Evolutionary conservation across 2,329 filamentous ascomycete species (phyloP).

Genomic region (Trichoderma citrinoviride): DNA sequence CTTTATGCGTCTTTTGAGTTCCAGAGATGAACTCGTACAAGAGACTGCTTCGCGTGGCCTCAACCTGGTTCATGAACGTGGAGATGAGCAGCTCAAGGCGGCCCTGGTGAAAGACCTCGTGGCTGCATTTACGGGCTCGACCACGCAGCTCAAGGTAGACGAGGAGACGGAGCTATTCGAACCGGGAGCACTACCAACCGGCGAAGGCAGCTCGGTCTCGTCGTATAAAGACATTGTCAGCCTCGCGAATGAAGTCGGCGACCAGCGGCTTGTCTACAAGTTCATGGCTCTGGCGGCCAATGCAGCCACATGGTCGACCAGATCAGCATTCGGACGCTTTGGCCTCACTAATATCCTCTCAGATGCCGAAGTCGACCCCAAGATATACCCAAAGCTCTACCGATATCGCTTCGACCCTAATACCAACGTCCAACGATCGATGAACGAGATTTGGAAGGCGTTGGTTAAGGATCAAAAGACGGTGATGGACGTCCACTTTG

Average conservation of each 20-base stretch:
- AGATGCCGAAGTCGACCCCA: slow-evolving; percentile 83
- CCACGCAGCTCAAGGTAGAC: slow-evolving; percentile 75
- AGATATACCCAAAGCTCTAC: slow-evolving; percentile 92
- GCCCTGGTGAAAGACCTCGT: slow-evolving; percentile 86
- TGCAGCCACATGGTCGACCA: slow-evolving; percentile 95
- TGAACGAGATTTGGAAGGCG: slow-evolving; percentile 97
- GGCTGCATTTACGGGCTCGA: slow-evolving; percentile 78
- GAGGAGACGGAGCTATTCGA: slow-evolving; percentile 93
- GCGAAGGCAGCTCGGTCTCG: slow-evolving; percentile 83
- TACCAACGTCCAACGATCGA: slow-evolving; percentile 84
- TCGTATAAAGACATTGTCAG: slow-evolving; percentile 98
- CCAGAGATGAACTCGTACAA: slow-evolving; percentile 90
- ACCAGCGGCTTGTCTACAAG: slow-evolving; percentile 93
- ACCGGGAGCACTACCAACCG: slow-evolving; percentile 82
- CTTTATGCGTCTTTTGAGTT: slow-evolving; percentile 83
- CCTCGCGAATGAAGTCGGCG: slow-evolving; percentile 92
- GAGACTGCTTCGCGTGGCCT: slow-evolving; percentile 91
- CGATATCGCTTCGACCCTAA: slow-evolving; percentile 96
- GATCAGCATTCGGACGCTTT: slow-evolving; percentile 91
- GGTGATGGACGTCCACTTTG: slow-evolving; percentile 78
- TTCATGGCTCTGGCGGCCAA: slow-evolving; percentile 98
- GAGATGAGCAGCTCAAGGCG: slow-evolving; percentile 74
- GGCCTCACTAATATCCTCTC: slow-evolving; percentile 89
- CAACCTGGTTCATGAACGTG: slow-evolving; percentile 90
- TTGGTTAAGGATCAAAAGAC: slow-evolving; percentile 83